Conservation (phyloP, 768 basidiomycete genomes). For the Boletus eberwhitei region DNA sequence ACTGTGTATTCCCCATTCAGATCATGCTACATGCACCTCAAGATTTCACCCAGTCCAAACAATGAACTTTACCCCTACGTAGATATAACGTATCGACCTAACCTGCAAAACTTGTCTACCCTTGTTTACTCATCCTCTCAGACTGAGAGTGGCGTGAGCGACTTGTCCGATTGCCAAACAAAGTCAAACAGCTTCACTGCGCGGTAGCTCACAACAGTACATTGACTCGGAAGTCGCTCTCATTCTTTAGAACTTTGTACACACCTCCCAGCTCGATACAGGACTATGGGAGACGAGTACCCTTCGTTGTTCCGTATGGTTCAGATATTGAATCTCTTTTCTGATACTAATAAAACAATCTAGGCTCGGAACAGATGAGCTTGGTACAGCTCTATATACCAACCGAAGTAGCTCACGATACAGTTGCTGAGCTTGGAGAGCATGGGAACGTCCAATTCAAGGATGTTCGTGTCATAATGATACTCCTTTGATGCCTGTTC, state of each 20-base stretch:
- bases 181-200: conserved; percentile 12
- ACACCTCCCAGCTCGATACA: background rate
- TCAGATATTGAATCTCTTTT: background rate
- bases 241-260: background rate
- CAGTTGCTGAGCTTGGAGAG: conserved; percentile 92
- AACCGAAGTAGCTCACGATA: conserved; percentile 95
- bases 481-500: background rate
- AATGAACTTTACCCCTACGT: background rate
- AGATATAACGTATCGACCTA: background rate
- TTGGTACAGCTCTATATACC: conserved; percentile 96
- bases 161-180: conserved; percentile 17
- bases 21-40: background rate
- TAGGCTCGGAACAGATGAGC: conserved; percentile 98
- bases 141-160: background rate
- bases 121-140: background rate
- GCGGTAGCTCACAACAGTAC: background rate
- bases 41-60: background rate
- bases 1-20: conserved; percentile 1
- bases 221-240: background rate
- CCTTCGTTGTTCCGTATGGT: conserved; percentile 75
- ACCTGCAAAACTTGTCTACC: background rate
- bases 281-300: conserved; percentile 70
- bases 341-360: conserved; percentile 6
- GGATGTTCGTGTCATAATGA: conserved; percentile 60
- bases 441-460: conserved; percentile 96